These are phyloP conservation scores for Pseudophaeomoniella oleicola DNA, from an alignment of 2,329 filamentous ascomycete species.

Conservation along the genomic window DNA sequence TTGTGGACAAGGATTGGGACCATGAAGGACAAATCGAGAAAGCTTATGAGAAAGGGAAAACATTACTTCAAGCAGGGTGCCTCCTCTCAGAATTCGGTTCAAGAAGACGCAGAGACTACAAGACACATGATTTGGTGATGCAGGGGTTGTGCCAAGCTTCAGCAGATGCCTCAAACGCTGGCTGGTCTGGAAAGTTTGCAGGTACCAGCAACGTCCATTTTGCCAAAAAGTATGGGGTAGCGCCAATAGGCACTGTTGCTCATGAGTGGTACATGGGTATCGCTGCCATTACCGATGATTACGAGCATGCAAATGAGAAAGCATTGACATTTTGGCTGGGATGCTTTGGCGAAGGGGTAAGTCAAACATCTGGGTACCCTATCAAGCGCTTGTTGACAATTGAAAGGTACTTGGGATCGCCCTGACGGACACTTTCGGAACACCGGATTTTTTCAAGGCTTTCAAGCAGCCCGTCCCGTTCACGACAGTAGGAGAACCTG, in stretches of 20 bases:
- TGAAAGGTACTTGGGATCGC: constrained; percentile 70
- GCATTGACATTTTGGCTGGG: constrained; percentile 79
- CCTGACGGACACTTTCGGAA: constrained; percentile 92
- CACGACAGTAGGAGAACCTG: constrained; percentile 24
- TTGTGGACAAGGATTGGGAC: constrained; percentile 85
- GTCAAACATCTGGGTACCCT: no score
- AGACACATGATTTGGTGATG: constrained; percentile 86
- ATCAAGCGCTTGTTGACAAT: no score
- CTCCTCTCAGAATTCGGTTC: constrained; percentile 90
- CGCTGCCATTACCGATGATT: constrained; percentile 77
- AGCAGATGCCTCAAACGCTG: constrained; percentile 51
- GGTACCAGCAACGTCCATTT: constrained; percentile 96
- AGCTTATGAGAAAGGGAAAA: constrained; percentile 66
- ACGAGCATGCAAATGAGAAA: constrained; percentile 68
- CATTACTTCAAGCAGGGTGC: constrained; percentile 68
- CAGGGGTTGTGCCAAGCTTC: constrained; percentile 68
- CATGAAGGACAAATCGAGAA: constrained; percentile 76
- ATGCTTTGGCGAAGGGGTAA: constrained; percentile 67
- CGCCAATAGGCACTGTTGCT: constrained; percentile 77
- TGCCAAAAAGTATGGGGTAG: constrained; percentile 78
- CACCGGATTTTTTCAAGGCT: constrained; percentile 68
- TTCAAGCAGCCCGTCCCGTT: constrained; percentile 55
- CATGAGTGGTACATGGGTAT: constrained; percentile 99
- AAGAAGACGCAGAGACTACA: constrained; percentile 76
- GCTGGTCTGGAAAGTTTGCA: constrained; percentile 56